Base-by-base conservation (phyloP, 352 stramenopile species). In the Phytophthora sojae region DNA sequence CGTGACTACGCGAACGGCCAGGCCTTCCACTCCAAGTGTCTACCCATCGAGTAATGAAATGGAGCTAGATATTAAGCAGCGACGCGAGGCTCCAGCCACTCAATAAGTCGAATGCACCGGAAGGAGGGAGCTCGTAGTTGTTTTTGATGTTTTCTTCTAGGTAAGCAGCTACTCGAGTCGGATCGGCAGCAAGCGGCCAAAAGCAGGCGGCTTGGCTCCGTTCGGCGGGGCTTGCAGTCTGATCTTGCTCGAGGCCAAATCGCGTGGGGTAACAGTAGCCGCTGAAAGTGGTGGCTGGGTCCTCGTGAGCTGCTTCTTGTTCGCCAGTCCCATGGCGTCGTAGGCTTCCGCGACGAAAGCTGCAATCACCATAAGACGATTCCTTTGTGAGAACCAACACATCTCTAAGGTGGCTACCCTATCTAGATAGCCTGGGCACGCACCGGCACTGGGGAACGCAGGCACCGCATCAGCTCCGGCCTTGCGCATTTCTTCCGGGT, bases 11-110 rank as follows among this genome's bases (percentile, higher is more conserved):
- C 83, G 29, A 91, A 86, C 19, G 89, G 87, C 45, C 80, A 94
- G 71, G 85, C 89, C 42, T 95, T 93, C 75, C 89, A 96, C 69
- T 83, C 82, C 69, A 94, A 92, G 76, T 96, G 89, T 69, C 80
- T 95, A 39, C 73, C 87, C 23, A 76, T 89, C 35, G 87, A 93
- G 55, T 82, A 64, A 73, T 29, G 42, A 12, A 32, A 32, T 32
- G 29, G 35, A 56, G 17, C 30, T 2, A 67, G 9, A n/a, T 63
- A 61, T 49, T 15, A 49, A 42, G 11, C 25, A 6, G 25, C 17
- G 3, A n/a, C 32, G 42, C 12, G 15, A 45, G 19, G 26, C 11
- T 50, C 49, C 21, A 21, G 21, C 21, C 21, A 21, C 21, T 21
- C 21, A 21, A 21, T 21, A 59, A 14, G 50, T 9, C 57, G 32